These are phyloP conservation scores for Plantago ovata DNA, from an alignment of 257 asterid genomes.

Conservation along the genomic window DNA sequence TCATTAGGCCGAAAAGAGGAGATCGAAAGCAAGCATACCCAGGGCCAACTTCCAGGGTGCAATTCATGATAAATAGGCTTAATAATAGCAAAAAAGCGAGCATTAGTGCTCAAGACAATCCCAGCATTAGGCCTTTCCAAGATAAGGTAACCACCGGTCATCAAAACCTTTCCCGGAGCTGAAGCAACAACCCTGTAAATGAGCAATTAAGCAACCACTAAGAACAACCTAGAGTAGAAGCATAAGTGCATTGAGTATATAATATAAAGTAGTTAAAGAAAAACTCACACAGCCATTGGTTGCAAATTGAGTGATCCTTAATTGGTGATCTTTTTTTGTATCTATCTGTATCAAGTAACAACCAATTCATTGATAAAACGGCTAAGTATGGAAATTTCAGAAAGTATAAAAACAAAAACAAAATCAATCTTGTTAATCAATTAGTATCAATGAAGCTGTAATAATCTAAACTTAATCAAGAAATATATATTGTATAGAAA, in stretches of 20 bases:
- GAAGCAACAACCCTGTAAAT: conserved; percentile 77
- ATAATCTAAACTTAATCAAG: too few relatives aligned
- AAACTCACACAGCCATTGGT: conserved; percentile 53
- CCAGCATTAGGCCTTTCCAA: conserved; percentile 98
- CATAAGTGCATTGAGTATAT: not conserved
- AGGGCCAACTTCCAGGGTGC: conserved; percentile 75
- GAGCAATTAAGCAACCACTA: conserved; percentile 22
- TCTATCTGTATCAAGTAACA: conserved; percentile 7
- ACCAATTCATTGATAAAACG: not conserved
- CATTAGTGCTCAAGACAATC: conserved; percentile 91
- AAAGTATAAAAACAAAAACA: too few relatives aligned
- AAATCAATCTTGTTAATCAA: too few relatives aligned
- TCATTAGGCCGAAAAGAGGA: conserved; percentile 9
- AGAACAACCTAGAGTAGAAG: conserved; percentile 8
- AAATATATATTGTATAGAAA: too few relatives aligned
- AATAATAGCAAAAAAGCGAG: conserved; percentile 89
- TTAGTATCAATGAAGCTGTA: too few relatives aligned
- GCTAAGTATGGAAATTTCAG: too few relatives aligned
- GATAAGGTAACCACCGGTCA: conserved; percentile 96
- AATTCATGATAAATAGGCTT: conserved; percentile 67
- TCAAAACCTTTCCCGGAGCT: conserved; percentile 98
- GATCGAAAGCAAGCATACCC: conserved; percentile 49
- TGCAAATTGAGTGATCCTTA: conserved; percentile 15
- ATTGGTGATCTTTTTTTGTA: not conserved
- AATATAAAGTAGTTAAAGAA: not conserved